Base-by-base conservation (phyloP, 352 stramenopile genomes). In the Pythium aristosporum region DNA sequence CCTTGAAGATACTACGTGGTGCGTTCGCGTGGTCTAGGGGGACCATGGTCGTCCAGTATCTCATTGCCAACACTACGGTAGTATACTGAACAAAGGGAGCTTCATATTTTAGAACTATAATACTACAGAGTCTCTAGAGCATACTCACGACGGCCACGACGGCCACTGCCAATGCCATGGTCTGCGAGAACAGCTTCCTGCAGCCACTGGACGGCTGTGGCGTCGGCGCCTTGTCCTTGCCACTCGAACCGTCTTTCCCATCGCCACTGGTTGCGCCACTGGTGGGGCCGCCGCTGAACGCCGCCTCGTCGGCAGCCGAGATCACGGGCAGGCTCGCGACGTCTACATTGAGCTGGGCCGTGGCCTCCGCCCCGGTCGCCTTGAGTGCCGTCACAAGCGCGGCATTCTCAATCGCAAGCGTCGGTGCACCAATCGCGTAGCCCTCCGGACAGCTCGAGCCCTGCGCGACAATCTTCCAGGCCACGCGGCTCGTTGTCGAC, bases 331-430 rank as follows among this genome's bases (percentile, higher is more conserved):
- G 73, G 28, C 50, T 73, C 43, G 57, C 61, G 23, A 89, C 54
- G 44, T 89, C 75, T 47, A 89, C 69, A 34, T 78, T 63, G n/a
- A 89, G 23, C 52, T 80, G 72, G 8, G 76, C 77, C 15, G 67
- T 81, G 5, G 70, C 71, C 36, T 65, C 75, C 48, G 56, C 57
- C 52, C 30, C 70, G 15, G 44, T 71, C 2, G 61, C 57, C 36
- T 74, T 64, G 46, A 87, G 48, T 34, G 69, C 69, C 15, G 63
- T 36, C 44, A 69, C 21, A n/a, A 89, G 57, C 8, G 76, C 80
- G 18, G 57, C 42, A 51, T 89, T 89, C 54, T 89, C 80, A n/a
- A 83, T 64, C 15, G 73, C 77, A 20, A 86, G 55, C 46, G 56
- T 57, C 25, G 80, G 77, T 2, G 75, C 68, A 0, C 69, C 76